These are phyloP conservation scores for Pisolithus sp. DNA, from an alignment of 768 basidiomycete species.

Conservation along the genomic window DNA sequence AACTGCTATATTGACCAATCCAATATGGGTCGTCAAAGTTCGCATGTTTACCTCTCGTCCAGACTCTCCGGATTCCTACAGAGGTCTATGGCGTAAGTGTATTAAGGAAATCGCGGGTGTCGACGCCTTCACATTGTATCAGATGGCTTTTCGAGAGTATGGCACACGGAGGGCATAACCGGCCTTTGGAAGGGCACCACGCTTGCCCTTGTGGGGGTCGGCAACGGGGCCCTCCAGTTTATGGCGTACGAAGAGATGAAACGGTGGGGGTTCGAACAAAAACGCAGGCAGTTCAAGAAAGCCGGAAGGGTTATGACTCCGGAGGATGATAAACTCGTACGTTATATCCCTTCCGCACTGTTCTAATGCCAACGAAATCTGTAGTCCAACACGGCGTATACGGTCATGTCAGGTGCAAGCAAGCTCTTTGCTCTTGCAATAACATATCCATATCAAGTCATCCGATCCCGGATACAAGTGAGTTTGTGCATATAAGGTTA, in stretches of 20 bases:
- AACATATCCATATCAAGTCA: constrained; percentile 97
- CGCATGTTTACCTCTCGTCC: constrained; percentile 86
- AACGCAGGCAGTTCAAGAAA: constrained; percentile 53
- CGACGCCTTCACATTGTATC: background rate
- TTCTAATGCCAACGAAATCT: constrained; percentile 1
- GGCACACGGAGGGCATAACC: constrained; percentile 61
- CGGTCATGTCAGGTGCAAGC: constrained; percentile 85
- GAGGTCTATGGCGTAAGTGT: constrained; percentile 62
- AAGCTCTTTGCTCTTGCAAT: constrained; percentile 76
- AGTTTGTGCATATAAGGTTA: constrained; percentile 7
- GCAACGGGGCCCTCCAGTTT: constrained; percentile 93
- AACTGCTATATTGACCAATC: constrained; percentile 93
- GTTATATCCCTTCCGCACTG: constrained; percentile 19
- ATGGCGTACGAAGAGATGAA: constrained; percentile 97
- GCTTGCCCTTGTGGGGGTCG: constrained; percentile 86
- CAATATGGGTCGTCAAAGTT: constrained; percentile 96
- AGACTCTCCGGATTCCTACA: constrained; percentile 67
- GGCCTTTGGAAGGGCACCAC: constrained; percentile 87
- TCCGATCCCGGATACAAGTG: constrained; percentile 91
- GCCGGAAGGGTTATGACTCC: constrained; percentile 60
- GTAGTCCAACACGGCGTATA: constrained; percentile 88
- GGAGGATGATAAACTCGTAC: constrained; percentile 81
- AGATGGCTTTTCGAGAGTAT: constrained; percentile 74
- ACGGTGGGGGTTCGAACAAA: constrained; percentile 76
- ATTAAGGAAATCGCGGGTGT: background rate